Percentiles rank a stretch among this genome's conserved stretches.
These are phyloP conservation scores for Ganoderma resinaceum DNA, from an alignment of 1,284 basidiomycete species.

Conservation along the genomic window DNA sequence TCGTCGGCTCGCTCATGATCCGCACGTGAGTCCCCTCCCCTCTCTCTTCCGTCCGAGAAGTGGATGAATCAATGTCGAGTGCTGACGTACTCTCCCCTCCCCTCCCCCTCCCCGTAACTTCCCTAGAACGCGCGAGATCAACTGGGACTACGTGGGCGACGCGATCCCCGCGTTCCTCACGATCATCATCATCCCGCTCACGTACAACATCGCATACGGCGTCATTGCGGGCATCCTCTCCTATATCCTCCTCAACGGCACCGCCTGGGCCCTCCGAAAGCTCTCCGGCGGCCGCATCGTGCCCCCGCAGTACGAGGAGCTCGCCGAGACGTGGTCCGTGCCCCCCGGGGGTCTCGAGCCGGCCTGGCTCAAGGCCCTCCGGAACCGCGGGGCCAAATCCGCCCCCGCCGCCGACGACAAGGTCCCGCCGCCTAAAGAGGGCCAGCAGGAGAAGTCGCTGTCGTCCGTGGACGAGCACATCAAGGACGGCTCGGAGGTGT, in stretches of 20 bases:
- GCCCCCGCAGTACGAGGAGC: constrained; percentile 72
- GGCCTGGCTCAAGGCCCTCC: constrained; percentile 56
- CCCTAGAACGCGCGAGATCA: constrained; percentile 79
- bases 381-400: constrained; percentile 8
- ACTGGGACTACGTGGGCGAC: constrained; percentile 90
- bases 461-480: constrained; percentile 26
- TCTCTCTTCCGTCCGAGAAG: background rate
- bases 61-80: background rate
- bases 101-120: background rate
- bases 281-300: constrained; percentile 65
- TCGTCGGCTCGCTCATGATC: constrained; percentile 92
- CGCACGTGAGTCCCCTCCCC: constrained; percentile 60
- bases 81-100: background rate
- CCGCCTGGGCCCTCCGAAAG: constrained; percentile 66
- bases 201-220: constrained; percentile 90
- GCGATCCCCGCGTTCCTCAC: constrained; percentile 86
- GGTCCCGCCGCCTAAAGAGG: constrained; percentile 8
- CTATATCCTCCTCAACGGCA: constrained; percentile 79
- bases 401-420: constrained; percentile 19
- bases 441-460: constrained; percentile 3
- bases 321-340: constrained; percentile 70
- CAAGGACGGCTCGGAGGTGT: constrained; percentile 17
- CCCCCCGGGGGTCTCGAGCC: constrained; percentile 76
- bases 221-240: constrained; percentile 82
- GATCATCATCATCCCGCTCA: constrained; percentile 78